Conservation (phyloP, 495 filamentous ascomycete species). For the Haplographium delicatum region DNA sequence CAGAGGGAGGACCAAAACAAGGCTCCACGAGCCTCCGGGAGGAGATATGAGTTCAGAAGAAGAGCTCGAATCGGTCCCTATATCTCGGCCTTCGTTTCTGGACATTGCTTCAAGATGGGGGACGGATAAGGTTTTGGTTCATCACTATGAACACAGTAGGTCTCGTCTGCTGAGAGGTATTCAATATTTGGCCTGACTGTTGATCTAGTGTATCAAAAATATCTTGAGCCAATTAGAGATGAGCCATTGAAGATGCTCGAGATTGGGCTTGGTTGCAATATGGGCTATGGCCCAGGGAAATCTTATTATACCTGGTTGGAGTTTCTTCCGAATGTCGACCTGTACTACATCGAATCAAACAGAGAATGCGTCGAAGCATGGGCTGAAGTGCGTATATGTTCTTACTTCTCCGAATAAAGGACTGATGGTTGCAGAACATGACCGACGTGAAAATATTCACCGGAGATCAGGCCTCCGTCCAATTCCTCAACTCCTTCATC, state of each 20-base stretch:
- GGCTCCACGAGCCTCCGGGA: background rate
- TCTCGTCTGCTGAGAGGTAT: too few species aligned
- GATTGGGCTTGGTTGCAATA: conserved; percentile 16
- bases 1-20: too few species aligned
- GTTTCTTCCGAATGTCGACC: conserved; percentile 11
- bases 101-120: conserved; percentile 11
- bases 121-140: conserved; percentile 10
- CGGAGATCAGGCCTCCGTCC: conserved; percentile 7
- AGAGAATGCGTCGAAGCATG: conserved; percentile 9
- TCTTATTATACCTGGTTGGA: conserved; percentile 18
- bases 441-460: conserved; percentile 1
- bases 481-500: conserved; percentile 12
- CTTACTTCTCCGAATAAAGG: background rate
- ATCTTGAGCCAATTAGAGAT: conserved; percentile 15
- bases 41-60: too few species aligned
- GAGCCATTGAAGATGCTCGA: conserved; percentile 15
- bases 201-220: conserved; percentile 5
- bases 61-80: too few species aligned
- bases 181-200: background rate
- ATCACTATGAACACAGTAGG: conserved; percentile 10
- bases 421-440: conserved; percentile 1
- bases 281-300: conserved; percentile 12
- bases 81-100: conserved; percentile 1
- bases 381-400: background rate
- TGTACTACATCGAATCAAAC: conserved; percentile 19